These are phyloP conservation scores for Globisporangium mamillatum DNA, from an alignment of 352 stramenopile species.

Conservation along the genomic window DNA sequence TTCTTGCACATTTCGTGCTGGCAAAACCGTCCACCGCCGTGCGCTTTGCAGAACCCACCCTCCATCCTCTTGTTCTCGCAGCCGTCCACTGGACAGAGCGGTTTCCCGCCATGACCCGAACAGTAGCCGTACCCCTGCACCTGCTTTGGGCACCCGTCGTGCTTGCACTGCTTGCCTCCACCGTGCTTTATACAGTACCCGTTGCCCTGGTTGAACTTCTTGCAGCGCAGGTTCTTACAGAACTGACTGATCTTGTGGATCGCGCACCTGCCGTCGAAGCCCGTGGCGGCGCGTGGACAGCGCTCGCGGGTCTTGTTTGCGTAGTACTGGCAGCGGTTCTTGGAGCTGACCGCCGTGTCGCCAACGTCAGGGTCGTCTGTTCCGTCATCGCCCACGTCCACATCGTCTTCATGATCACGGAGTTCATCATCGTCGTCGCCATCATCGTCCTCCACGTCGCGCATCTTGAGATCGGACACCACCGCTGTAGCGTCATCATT, in stretches of 20 bases:
- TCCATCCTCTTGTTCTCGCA: constrained; percentile 87
- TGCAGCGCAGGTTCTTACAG: constrained; percentile 72
- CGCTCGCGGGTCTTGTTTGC: constrained; percentile 59
- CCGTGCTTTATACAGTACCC: constrained; percentile 85
- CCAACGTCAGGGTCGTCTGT: constrained; percentile 21
- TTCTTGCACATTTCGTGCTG: constrained; percentile 72
- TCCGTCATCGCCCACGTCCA: constrained; percentile 14
- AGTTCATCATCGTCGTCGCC: constrained; percentile 8
- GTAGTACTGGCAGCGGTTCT: constrained; percentile 68
- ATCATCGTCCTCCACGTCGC: constrained; percentile 13
- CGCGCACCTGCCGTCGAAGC: constrained; percentile 67
- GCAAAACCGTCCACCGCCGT: constrained; percentile 79
- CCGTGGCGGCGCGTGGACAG: constrained; percentile 62
- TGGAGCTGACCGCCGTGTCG: constrained; percentile 22
- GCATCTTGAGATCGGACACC: constrained; percentile 9
- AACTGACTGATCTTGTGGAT: constrained; percentile 87
- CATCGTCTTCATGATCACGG: constrained; percentile 14
- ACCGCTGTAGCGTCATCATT: not conserved
- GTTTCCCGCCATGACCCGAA: constrained; percentile 78
- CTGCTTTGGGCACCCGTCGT: constrained; percentile 74
- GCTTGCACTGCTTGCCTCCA: constrained; percentile 83
- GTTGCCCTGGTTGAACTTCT: constrained; percentile 85
- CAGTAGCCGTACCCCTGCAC: constrained; percentile 85
- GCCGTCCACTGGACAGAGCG: constrained; percentile 65
- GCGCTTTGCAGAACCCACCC: constrained; percentile 82